These are phyloP conservation scores for Ophiostoma montium DNA, from an alignment of 2,329 filamentous ascomycete genomes.

Conservation along the genomic window DNA sequence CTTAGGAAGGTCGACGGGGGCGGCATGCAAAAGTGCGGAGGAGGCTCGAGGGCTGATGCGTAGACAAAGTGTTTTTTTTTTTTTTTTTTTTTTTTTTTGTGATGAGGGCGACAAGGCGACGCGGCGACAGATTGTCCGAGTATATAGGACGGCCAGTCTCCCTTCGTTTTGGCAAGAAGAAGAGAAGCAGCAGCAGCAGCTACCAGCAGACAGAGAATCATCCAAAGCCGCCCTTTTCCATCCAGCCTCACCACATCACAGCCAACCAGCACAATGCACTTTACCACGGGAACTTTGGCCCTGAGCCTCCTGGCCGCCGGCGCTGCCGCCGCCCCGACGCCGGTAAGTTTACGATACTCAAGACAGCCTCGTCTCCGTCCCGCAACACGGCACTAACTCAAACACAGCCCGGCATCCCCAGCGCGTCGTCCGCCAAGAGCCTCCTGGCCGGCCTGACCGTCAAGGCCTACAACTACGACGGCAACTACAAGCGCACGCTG, in stretches of 20 bases:
- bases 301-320: not conserved
- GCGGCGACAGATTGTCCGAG: too few species aligned
- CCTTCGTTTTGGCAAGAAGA: too few species aligned
- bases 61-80: too few species aligned
- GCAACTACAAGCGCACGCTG: constrained; percentile 47
- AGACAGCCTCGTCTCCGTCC: too few species aligned
- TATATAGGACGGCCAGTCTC: too few species aligned
- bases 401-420: constrained; percentile 46
- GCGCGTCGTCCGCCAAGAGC: constrained; percentile 37
- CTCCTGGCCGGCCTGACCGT: constrained; percentile 47
- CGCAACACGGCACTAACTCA: not conserved
- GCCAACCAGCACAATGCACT: not conserved
- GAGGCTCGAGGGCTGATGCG: too few species aligned
- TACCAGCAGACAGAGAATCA: not conserved
- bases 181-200: too few species aligned
- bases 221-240: not conserved
- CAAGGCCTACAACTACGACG: constrained; percentile 35
- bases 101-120: too few species aligned
- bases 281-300: not conserved
- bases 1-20: not conserved
- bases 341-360: not conserved
- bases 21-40: not conserved
- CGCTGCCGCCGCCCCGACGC: not conserved
- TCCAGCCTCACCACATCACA: not conserved
- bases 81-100: too few species aligned